Base-by-base conservation (phyloP, 495 filamentous ascomycete species). In the Aspergillus bertholletiae region DNA sequence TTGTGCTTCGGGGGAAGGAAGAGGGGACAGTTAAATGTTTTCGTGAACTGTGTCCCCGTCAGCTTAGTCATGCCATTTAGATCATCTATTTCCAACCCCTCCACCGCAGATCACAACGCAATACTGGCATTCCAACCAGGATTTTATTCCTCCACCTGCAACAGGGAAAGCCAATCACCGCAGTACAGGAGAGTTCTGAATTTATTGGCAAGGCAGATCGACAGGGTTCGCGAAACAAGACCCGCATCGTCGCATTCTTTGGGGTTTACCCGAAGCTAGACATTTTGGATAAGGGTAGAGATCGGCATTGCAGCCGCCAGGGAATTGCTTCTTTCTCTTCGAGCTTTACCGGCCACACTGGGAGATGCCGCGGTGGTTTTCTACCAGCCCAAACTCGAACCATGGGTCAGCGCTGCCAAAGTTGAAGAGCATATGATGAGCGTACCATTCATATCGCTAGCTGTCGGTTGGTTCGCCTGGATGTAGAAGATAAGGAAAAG, bases 21-120 rank as follows among this genome's bases (percentile, higher is more conserved):
- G 45, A 28, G 24, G 45, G 34, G 34, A 5, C 7, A 21, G n/a
- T 20, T 43, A 43, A 20, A 43, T 21, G 39, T 22, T 43, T 18
- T 22, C 9, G 39, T 8, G 17, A 43, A 37, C 34, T 37, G 13
- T 37, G 34, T 37, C 34, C 34, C 34, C 13, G 13, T 18, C 9
- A 26, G 46, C 46, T 49, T 49, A 49, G 46, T 49, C 46, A 49
- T 49, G 28, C 17, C 12, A 21, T 13, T 24, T 24, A n/a, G 26
- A 17, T 27, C 46, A 15, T 48, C 30, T 13, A 4, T 13, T 22
- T 49, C 17, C 27, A 35, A 21, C 27, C 28, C 46, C 46, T 49
- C 46, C 28, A 12, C 46, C 28, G 45, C 45, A 28, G 46, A 49
- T 49, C 46, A 49, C 11, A 30, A 49, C 22, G 39, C 39, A 43